Evolutionary conservation across 177 flowering plant genomes (phyloP).

Genomic region (Vitis hybrid): DNA sequence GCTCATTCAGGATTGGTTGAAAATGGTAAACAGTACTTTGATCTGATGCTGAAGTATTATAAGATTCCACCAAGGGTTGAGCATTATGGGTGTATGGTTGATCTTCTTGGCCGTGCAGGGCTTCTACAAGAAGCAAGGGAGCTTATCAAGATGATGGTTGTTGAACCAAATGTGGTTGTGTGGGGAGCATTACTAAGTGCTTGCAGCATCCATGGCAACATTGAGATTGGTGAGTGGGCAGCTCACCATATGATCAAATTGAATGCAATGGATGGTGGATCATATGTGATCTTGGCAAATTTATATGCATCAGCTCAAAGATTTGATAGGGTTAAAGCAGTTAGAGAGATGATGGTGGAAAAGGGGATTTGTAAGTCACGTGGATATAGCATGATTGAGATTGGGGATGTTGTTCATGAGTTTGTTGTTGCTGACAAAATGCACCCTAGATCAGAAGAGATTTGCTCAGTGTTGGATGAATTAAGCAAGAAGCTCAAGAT

Average conservation of each 20-base stretch:
- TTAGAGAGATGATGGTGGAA: conserved; percentile 29
- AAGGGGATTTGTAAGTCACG: conserved; percentile 26
- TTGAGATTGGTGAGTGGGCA: conserved; percentile 30
- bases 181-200: conserved; percentile 44
- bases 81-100: conserved; percentile 42
- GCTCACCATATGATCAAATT: conserved; percentile 28
- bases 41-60: conserved; percentile 22
- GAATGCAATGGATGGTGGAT: conserved; percentile 34
- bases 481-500: conserved; percentile 24
- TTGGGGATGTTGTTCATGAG: conserved; percentile 36
- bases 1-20: conserved; percentile 35
- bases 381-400: conserved; percentile 37
- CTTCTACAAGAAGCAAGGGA: conserved; percentile 32
- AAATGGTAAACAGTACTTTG: conserved; percentile 28
- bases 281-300: conserved; percentile 31
- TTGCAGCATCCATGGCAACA: conserved; percentile 35
- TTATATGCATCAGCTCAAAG: conserved; percentile 38
- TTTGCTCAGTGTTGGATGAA: conserved; percentile 26
- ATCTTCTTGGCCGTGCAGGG: conserved; percentile 40
- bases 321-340: conserved; percentile 30
- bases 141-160: conserved; percentile 28
- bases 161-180: conserved; percentile 30
- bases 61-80: conserved; percentile 27
- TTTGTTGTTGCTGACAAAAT: conserved; percentile 30
- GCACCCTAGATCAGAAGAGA: conserved; percentile 28